Percentiles rank a stretch among this genome's conserved stretches.
Conservation (phyloP, 345 rosid species). For the Gossypium arboreum region DNA sequence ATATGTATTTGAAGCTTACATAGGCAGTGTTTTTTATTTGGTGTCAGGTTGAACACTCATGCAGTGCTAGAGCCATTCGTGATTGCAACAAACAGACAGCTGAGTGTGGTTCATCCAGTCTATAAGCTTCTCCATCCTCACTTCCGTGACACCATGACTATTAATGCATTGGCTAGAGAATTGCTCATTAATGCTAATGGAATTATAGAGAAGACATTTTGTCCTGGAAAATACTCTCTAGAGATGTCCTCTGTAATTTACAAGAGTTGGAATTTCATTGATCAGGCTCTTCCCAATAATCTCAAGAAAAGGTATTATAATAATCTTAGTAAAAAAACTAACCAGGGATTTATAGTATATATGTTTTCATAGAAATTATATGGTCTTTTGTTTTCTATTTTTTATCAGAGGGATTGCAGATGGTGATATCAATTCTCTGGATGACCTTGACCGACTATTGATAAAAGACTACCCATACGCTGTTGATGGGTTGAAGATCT, state of each 20-base stretch:
- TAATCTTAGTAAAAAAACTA: not conserved
- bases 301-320: constrained; percentile 24
- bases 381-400: not conserved
- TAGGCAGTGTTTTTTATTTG: not conserved
- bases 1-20: not conserved
- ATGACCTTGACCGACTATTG: constrained; percentile 46
- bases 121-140: constrained; percentile 83
- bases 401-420: constrained; percentile 61
- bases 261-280: constrained; percentile 56
- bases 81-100: constrained; percentile 61
- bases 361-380: too few species aligned
- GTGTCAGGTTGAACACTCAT: constrained; percentile 63
- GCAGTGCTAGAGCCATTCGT: constrained; percentile 67
- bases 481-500: constrained; percentile 71
- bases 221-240: constrained; percentile 41
- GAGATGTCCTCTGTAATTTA: constrained; percentile 49
- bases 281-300: constrained; percentile 58
- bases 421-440: constrained; percentile 47
- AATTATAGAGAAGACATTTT: constrained; percentile 44
- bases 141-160: constrained; percentile 84
- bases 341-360: too few species aligned
- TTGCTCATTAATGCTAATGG: constrained; percentile 69
- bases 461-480: constrained; percentile 76
- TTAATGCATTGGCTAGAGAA: constrained; percentile 80
- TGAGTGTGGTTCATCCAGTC: constrained; percentile 80